A percentile compares a stretch with the other conserved stretches of the same genome.
Evolutionary conservation across 352 stramenopile genomes (phyloP).

Genomic region (Phytophthora syringae): DNA sequence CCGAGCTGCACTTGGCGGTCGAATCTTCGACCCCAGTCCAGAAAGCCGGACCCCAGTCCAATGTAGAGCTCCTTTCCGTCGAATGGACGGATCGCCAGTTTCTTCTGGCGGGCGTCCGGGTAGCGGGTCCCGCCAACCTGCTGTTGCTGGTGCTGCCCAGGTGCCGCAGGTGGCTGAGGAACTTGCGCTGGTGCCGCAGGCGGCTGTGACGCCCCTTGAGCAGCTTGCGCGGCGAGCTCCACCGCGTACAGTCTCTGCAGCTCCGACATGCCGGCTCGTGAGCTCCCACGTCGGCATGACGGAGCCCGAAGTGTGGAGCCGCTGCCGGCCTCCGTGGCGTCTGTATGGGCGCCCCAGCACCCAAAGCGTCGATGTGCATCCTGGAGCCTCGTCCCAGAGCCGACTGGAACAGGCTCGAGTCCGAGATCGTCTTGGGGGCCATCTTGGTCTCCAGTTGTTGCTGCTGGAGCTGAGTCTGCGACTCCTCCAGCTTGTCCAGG

Average conservation of each 20-base stretch:
- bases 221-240: too few species aligned
- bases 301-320: neutral
- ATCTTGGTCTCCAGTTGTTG: slow-evolving; percentile 1
- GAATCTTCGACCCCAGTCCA: slow-evolving; percentile 11
- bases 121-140: neutral
- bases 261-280: too few species aligned
- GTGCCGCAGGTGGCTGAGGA: neutral
- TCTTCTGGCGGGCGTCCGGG: too few species aligned
- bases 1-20: slow-evolving; percentile 8
- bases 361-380: neutral
- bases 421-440: neutral
- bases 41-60: slow-evolving; percentile 7
- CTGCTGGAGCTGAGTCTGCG: slow-evolving; percentile 1
- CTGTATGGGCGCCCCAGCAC: too few species aligned
- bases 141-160: neutral
- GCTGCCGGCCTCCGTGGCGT: neutral
- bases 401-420: neutral
- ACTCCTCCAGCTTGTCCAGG: slow-evolving; percentile 5
- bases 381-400: neutral
- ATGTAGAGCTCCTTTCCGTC: slow-evolving; percentile 14
- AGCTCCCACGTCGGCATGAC: too few species aligned
- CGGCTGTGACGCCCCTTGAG: too few species aligned
- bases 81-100: too few species aligned
- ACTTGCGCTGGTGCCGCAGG: neutral
- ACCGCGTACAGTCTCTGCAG: too few species aligned